Evolutionary conservation across 1,284 basidiomycete genomes (phyloP).

Genomic region (Moesziomyces sp.): DNA sequence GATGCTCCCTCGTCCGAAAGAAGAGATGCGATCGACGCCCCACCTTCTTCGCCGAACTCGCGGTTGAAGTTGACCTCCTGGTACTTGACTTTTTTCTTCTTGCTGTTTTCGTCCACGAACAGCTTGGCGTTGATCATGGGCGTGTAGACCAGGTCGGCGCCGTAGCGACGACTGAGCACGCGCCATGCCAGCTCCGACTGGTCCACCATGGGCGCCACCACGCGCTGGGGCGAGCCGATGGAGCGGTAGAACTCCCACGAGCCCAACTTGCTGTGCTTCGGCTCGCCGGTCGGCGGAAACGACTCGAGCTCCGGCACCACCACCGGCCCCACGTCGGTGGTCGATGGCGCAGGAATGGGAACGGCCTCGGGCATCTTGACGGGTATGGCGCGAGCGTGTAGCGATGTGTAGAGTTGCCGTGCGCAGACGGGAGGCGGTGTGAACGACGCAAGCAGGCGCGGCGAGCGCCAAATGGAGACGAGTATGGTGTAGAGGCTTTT

Average conservation of each 20-base stretch:
- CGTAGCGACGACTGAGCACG: slow-evolving; percentile 85
- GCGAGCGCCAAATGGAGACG: slow-evolving; percentile 11
- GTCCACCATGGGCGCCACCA: slow-evolving; percentile 98
- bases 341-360: not conserved
- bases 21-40: slow-evolving; percentile 5
- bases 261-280: slow-evolving; percentile 72
- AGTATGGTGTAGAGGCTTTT: slow-evolving; percentile 11
- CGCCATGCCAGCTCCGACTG: slow-evolving; percentile 91
- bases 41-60: slow-evolving; percentile 53
- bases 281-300: slow-evolving; percentile 62
- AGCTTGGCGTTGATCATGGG: slow-evolving; percentile 98
- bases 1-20: slow-evolving; percentile 8
- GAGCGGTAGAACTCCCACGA: slow-evolving; percentile 86
- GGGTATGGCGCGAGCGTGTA: not conserved
- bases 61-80: slow-evolving; percentile 53
- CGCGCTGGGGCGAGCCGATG: slow-evolving; percentile 83
- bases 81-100: slow-evolving; percentile 47
- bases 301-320: slow-evolving; percentile 42
- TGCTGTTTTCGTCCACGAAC: slow-evolving; percentile 71
- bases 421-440: not conserved
- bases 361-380: slow-evolving; percentile 40
- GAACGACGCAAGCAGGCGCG: not conserved
- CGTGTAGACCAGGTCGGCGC: slow-evolving; percentile 84
- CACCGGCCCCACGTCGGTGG: slow-evolving; percentile 28
- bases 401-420: not conserved